Evolutionary conservation across 2,329 filamentous ascomycete species (phyloP).

Genomic region (Arthrobotrys sphaeroides): DNA sequence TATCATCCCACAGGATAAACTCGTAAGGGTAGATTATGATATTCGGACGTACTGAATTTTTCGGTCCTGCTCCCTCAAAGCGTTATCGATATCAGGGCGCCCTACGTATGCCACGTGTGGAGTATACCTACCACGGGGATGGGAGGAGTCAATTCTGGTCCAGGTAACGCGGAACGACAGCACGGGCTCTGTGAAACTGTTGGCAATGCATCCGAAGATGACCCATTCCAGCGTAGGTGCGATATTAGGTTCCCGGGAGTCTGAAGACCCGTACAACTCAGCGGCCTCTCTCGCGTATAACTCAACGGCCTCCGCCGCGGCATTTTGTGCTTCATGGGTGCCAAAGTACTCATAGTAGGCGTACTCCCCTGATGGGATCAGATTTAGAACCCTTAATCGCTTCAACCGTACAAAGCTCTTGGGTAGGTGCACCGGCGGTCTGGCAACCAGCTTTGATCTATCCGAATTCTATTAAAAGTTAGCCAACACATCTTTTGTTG

Average conservation of each 20-base stretch:
- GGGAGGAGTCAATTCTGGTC: too few species aligned
- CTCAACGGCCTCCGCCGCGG: not conserved
- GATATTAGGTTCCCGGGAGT: not conserved
- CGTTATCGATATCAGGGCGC: too few species aligned
- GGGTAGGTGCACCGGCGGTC: not conserved
- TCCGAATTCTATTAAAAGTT: too few species aligned
- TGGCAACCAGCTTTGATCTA: too few species aligned
- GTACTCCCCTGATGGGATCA: not conserved
- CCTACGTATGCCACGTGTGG: too few species aligned
- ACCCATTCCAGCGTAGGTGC: not conserved
- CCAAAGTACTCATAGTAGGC: too few species aligned
- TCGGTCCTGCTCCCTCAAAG: too few species aligned
- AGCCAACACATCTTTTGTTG: too few species aligned
- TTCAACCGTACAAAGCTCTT: not conserved
- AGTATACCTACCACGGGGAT: too few species aligned
- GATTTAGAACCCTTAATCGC: not conserved
- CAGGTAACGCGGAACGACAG: too few species aligned
- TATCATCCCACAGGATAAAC: not conserved
- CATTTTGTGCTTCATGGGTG: too few species aligned
- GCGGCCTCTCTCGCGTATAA: not conserved
- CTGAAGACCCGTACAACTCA: not conserved
- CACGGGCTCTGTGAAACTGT: too few species aligned
- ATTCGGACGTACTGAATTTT: not conserved
- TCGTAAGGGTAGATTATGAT: not conserved
- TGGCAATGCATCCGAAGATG: not conserved